Base-by-base conservation (phyloP, 371 early-diverging fungal genomes). In the Zychaea mexicana region DNA sequence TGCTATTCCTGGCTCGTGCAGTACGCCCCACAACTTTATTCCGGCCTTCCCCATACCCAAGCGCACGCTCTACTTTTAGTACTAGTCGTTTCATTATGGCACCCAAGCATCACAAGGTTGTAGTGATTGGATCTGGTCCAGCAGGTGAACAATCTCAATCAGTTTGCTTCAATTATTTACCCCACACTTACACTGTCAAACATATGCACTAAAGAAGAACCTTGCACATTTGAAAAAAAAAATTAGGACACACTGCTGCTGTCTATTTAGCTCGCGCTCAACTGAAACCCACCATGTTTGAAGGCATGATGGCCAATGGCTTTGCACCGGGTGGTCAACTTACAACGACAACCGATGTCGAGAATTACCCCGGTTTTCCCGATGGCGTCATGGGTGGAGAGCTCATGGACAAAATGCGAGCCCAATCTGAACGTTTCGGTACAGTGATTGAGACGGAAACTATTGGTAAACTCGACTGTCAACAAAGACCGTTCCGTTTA, bases 271-370 rank as follows among this genome's bases (percentile, higher is more conserved):
- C 96, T 32, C 90, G 98, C 61, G 98, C 98, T 53, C 90, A 96
- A 72, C 76, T 96, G 54, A 75, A 89, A 42, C 98, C 99, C 10
- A 84, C 94, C 64, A 83, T 99, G 85, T 97, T 95, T 75, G 99
- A 98, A 78, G 99, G 99, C 56, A 93, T 96, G 86, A 87, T 97
- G 86, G 96, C 97, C 42, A 96, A 94, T 56, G 95, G 89, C 8
- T 85, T 91, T 62, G 90, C 91, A 42, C 88, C 93, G 57, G 96
- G 96, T 69, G 96, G 94, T 33, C 95, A 94, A 83, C 88, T 94
- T 63, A 97, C 96, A 9, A 95, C 94, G 39, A 96, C 94, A 19
- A 95, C 92, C 60, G 96, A 94, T 61, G 93, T 94, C 21, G 95
- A 94, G 76, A 97, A 94, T 86, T 97, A 83, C 77, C 93, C 91